Percentiles rank a stretch among this genome's conserved stretches.
These are phyloP conservation scores for Lachnellula occidentalis DNA, from an alignment of 2,329 filamentous ascomycete species.

Conservation along the genomic window DNA sequence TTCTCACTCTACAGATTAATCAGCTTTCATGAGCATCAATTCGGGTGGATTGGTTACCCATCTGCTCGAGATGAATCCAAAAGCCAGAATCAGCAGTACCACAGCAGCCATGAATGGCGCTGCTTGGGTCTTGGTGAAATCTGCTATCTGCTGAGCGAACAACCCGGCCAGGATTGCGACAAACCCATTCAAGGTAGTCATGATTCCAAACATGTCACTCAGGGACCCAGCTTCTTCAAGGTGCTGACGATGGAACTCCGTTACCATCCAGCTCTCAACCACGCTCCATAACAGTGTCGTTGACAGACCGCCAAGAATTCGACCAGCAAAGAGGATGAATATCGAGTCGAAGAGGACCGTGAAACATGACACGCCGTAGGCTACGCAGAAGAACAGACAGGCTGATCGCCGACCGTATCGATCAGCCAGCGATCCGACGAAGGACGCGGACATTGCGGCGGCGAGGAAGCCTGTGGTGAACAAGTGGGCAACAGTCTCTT, in stretches of 20 bases:
- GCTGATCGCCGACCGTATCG: constrained; percentile 36
- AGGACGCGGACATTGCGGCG: constrained; percentile 20
- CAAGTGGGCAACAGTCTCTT: constrained; percentile 20
- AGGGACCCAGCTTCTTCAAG: constrained; percentile 39
- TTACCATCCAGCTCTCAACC: constrained; percentile 58
- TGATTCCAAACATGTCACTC: constrained; percentile 44
- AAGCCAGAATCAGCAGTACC: constrained; percentile 36
- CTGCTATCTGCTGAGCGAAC: constrained; percentile 43
- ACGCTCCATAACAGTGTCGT: constrained; percentile 53
- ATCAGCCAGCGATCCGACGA: constrained; percentile 20
- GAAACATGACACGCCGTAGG: constrained; percentile 46
- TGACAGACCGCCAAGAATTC: constrained; percentile 48
- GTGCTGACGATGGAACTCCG: constrained; percentile 44
- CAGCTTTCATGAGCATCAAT: neutral
- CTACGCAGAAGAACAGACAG: constrained; percentile 47
- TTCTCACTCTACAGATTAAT: constrained; percentile 39
- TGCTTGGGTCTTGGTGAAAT: constrained; percentile 39
- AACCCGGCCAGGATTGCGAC: constrained; percentile 49
- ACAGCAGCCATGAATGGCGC: constrained; percentile 46
- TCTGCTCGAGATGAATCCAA: constrained; percentile 38
- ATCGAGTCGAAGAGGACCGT: constrained; percentile 41
- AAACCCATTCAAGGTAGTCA: constrained; percentile 46
- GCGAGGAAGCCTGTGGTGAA: constrained; percentile 23
- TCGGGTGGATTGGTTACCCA: constrained; percentile 38
- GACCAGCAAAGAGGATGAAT: constrained; percentile 43